Base-by-base conservation (phyloP, 176 grass and related monocot species). In the Coix lacrymajobi region DNA sequence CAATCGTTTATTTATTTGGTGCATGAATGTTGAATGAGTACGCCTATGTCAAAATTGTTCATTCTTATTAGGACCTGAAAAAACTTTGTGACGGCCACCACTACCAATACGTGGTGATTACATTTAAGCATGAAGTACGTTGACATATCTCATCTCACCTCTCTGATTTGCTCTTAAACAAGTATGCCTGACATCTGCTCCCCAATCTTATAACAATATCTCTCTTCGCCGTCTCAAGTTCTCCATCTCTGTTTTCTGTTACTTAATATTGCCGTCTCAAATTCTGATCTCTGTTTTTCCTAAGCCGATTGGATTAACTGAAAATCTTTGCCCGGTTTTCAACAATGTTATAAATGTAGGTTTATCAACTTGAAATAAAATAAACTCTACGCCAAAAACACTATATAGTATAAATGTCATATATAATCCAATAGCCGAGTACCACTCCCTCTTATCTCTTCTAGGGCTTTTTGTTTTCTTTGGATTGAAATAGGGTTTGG, bases 121-220 rank as follows among this genome's bases (percentile, higher is more conserved):
- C 64, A 37, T 37, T 67, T 69, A 33, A 69, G 19, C 65, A 71
- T 33, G 62, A 22, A 62, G 71, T 71, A 46, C 69, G 40, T 85
- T 89, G 87, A 85, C 77, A 76, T 70, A 85, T 85, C 87, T 85
- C 14, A n/a, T n/a, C n/a, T n/a, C 2, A 52, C 32, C 32, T 52
- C 49, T 51, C 69, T 41, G 77, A 89, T 85, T 76, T 81, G 32
- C 6, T 81, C 26, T 22, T 75, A 79, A 76, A 85, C 19, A 62
- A 43, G 11, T 68, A 24, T n/a, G 70, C 46, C 61, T 69, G 25
- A 85, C 63, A 52, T 41, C 33, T 69, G 77, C 62, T 85, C 9
- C 57, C 6, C 40, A 62, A 61, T 85, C 10, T 33, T 26, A 62
- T 81, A 75, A 62, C 66, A 24, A 67, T 69, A 76, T 73, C 25